phyloP scores from a whole-genome alignment of 164 flowering plant species.

The Vitis cinerea region DNA sequence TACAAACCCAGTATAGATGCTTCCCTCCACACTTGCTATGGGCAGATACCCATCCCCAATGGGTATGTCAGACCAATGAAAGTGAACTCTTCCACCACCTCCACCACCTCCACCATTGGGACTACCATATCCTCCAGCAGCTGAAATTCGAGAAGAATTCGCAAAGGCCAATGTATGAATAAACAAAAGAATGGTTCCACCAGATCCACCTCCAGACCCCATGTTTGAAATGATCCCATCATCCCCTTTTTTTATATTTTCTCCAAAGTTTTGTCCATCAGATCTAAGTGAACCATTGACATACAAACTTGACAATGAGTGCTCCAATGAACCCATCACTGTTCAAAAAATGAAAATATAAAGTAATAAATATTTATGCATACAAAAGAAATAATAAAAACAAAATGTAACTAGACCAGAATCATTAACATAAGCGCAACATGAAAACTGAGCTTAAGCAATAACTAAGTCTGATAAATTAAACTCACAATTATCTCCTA shows the following conservation, averaged over 20 bases:
- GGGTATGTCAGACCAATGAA: constrained; percentile 86
- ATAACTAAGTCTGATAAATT: background rate
- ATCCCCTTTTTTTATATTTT: constrained; percentile 21
- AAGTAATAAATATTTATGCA: background rate
- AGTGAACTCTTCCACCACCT: constrained; percentile 92
- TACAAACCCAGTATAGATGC: constrained; percentile 53
- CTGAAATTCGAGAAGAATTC: constrained; percentile 56
- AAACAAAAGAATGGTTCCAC: constrained; percentile 91
- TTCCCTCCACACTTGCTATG: constrained; percentile 62
- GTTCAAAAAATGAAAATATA: constrained; percentile 16
- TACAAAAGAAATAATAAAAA: no score
- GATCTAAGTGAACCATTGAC: constrained; percentile 75
- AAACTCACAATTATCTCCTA: background rate
- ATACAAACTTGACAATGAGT: constrained; percentile 61
- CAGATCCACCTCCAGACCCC: constrained; percentile 94
- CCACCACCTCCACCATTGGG: constrained; percentile 85
- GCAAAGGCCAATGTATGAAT: constrained; percentile 51
- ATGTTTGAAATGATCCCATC: constrained; percentile 22
- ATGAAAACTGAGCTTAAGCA: background rate
- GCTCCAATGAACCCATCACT: constrained; percentile 98
- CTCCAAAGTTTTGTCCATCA: constrained; percentile 77
- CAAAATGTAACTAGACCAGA: no score
- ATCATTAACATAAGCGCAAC: background rate
- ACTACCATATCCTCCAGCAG: constrained; percentile 81
- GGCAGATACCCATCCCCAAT: constrained; percentile 78